Evolutionary conservation across 148 eudicot genomes (phyloP), one percentile per base, ranked within the genome.

Genomic region (Fagopyrum homotropicum): DNA sequence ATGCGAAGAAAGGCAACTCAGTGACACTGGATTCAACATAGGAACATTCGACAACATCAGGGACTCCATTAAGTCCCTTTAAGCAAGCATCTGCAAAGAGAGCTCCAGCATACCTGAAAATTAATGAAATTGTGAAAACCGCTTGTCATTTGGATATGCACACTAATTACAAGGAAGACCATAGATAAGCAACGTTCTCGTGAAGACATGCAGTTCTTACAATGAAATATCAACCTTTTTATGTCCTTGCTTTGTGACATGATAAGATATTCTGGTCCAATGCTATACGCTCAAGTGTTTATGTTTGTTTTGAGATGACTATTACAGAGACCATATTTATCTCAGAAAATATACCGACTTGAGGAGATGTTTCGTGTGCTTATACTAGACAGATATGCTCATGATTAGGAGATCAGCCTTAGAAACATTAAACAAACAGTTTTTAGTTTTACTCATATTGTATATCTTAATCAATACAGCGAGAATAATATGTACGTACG

Each of bases 161-260:
- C 66, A n/a, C 88, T 92, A 47, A 97, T 84, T 61, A 90, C 76
- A 44, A 73, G 8, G 98, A 55, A 94, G 79, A 90, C 90, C 74
- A 94, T 96, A n/a, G 60, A 94, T 1, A 96, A 76, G 72, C 16
- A 29, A 22, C 16, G 5, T 57, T n/a, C 17, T n/a, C 7, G 14
- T 10, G 16, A 10, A 16, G 43, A 35, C 98, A 63, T 63, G 45
- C 69, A 63, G 40, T 44, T 63, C 9, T 63, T n/a, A 35, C 69
- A 2, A 94, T 83, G 7, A 6, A 30, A 17, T 56, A 22, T 56
- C 61, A 56, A 90, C 97, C 98, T 97, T 78, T 94, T 94, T 26
- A 94, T 96, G 79, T 97, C 98, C 85, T 94, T 94, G 83, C 97
- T 91, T 76, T 97, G 96, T 87, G 90, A 97, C 47, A 93, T 96